phyloP scores from a whole-genome alignment of 441 rosid species.

The Francoa sonchifolia region DNA sequence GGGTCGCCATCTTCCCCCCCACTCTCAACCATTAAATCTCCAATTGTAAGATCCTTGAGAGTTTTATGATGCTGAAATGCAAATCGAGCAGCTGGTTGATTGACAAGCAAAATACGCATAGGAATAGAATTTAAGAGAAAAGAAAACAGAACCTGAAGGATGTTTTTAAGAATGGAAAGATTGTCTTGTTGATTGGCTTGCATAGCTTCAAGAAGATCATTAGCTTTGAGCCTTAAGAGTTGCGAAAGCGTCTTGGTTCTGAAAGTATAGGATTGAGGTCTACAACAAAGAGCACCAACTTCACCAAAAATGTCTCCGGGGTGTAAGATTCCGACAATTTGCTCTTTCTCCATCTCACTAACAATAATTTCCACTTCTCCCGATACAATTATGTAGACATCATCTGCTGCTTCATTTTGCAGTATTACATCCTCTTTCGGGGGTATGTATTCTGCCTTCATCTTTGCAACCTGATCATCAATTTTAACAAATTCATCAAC shows the following conservation, averaged over 20 bases:
- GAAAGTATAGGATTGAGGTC: slow-evolving; percentile 53
- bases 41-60: slow-evolving; percentile 36
- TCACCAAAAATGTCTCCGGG: slow-evolving; percentile 79
- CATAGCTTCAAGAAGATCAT: slow-evolving; percentile 50
- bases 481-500: too few species aligned
- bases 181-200: slow-evolving; percentile 54
- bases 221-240: slow-evolving; percentile 59
- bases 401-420: slow-evolving; percentile 53
- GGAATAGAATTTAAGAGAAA: neutral
- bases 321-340: slow-evolving; percentile 36
- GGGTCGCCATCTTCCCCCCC: slow-evolving; percentile 36
- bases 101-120: neutral
- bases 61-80: slow-evolving; percentile 44
- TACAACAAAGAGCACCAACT: slow-evolving; percentile 64
- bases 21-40: slow-evolving; percentile 26
- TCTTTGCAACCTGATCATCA: slow-evolving; percentile 43
- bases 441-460: slow-evolving; percentile 63
- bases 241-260: slow-evolving; percentile 72
- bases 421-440: slow-evolving; percentile 56
- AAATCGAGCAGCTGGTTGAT: neutral
- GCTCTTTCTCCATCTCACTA: slow-evolving; percentile 45
- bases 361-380: slow-evolving; percentile 57
- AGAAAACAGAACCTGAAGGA: slow-evolving; percentile 33
- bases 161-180: slow-evolving; percentile 50
- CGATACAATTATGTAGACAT: slow-evolving; percentile 51